phyloP scores from a whole-genome alignment of 75 land plant genomes.

The Chamaecyparis obtusa region DNA sequence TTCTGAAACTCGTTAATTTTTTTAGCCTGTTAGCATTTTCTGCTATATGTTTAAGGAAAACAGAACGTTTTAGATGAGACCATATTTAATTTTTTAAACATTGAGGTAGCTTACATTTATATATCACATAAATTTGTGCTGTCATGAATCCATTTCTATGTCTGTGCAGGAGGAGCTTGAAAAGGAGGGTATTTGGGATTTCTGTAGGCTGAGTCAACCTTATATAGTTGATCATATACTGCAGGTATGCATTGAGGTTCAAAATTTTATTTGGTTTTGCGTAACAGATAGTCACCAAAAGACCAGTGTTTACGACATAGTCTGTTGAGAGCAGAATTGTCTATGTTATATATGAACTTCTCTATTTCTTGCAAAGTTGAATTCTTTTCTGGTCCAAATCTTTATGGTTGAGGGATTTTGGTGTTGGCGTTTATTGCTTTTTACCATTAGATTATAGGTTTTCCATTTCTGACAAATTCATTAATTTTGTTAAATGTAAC shows the following conservation, averaged over 20 bases:
- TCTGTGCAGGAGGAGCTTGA: conserved; percentile 85
- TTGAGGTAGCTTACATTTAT: neutral
- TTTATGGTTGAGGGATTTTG: neutral
- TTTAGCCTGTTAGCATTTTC: neutral
- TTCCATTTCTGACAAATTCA: neutral
- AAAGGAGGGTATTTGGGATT: conserved; percentile 93
- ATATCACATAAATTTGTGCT: neutral
- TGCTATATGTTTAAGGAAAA: neutral
- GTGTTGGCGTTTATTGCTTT: neutral
- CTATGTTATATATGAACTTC: neutral
- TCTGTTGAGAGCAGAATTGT: neutral
- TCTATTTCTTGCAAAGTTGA: neutral
- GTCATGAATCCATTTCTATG: neutral
- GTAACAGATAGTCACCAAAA: neutral
- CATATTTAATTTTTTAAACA: neutral
- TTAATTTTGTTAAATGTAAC: neutral
- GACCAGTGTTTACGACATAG: neutral
- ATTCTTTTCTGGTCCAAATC: neutral
- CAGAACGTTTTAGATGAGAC: neutral
- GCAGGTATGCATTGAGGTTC: conserved; percentile 37
- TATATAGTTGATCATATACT: conserved; percentile 66
- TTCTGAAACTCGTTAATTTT: neutral
- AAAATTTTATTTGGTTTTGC: neutral
- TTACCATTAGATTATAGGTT: neutral
- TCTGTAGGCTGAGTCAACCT: conserved; percentile 75